Evolutionary conservation across 192 early-diverging fungal genomes (phyloP).

Genomic region (Paraglomus occultum): DNA sequence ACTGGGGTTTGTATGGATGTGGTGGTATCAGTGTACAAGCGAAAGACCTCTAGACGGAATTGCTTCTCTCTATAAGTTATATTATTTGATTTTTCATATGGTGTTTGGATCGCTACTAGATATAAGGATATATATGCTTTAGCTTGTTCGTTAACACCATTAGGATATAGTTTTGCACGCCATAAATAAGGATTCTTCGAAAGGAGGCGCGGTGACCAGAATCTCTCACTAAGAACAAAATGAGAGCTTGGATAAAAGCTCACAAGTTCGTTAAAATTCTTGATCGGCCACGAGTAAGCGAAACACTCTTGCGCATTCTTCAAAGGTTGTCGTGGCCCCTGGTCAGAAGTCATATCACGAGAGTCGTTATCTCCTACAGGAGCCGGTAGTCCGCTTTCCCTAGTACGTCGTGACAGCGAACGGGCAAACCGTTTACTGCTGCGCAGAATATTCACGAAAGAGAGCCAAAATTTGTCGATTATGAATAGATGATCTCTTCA

Average conservation of each 20-base stretch:
- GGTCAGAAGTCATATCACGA: constrained; percentile 32
- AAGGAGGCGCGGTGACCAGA: constrained; percentile 26
- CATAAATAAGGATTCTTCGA: constrained; percentile 27
- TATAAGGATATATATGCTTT: constrained; percentile 30
- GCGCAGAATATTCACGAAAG: not conserved
- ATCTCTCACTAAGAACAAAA: constrained; percentile 28
- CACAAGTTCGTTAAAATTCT: constrained; percentile 29
- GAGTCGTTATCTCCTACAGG: constrained; percentile 20
- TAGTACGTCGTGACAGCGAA: constrained; percentile 26
- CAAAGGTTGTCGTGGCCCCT: constrained; percentile 23
- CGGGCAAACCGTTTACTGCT: constrained; percentile 31
- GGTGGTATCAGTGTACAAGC: constrained; percentile 14
- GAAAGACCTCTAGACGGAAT: constrained; percentile 25
- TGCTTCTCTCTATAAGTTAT: constrained; percentile 18
- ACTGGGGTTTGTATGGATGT: constrained; percentile 6
- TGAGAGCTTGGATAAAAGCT: constrained; percentile 26
- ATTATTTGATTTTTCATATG: constrained; percentile 24
- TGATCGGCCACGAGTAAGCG: constrained; percentile 28
- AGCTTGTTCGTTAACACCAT: constrained; percentile 27
- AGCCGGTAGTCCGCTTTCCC: constrained; percentile 26
- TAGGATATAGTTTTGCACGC: constrained; percentile 27
- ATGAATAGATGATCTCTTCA: not conserved
- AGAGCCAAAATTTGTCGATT: not conserved
- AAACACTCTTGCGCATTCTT: constrained; percentile 24
- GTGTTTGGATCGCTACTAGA: constrained; percentile 29